These are phyloP conservation scores for Microthyrium microscopicum DNA, from an alignment of 2,329 filamentous ascomycete species.

Conservation along the genomic window DNA sequence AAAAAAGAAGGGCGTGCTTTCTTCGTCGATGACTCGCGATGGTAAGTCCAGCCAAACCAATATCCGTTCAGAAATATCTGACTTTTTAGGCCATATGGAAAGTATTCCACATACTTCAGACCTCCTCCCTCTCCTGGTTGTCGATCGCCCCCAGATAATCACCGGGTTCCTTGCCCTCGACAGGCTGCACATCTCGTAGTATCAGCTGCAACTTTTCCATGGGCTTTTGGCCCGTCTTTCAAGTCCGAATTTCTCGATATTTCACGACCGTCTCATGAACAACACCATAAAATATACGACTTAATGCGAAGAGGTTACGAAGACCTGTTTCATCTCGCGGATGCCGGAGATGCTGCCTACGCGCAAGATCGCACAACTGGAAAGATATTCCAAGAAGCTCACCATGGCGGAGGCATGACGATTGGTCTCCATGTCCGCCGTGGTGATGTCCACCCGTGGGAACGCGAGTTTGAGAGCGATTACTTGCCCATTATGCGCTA, in stretches of 20 bases:
- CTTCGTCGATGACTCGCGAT: constrained; percentile 71
- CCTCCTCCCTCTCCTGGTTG: constrained; percentile 49
- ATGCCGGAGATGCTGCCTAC: constrained; percentile 30
- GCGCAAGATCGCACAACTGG: constrained; percentile 39
- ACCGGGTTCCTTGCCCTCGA: constrained; percentile 66
- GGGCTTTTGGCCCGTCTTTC: constrained; percentile 46
- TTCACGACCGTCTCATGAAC: constrained; percentile 28
- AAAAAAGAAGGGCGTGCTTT: constrained; percentile 58
- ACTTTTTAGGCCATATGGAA: constrained; percentile 48
- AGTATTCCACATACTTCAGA: constrained; percentile 56
- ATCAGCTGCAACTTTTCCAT: constrained; percentile 48
- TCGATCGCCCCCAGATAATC: constrained; percentile 52
- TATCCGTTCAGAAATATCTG: constrained; percentile 1
- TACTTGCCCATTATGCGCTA: constrained; percentile 65
- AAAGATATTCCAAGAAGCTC: constrained; percentile 21
- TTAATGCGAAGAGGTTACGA: constrained; percentile 56
- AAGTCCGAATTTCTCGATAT: constrained; percentile 35
- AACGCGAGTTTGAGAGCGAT: constrained; percentile 58
- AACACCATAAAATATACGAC: constrained; percentile 45
- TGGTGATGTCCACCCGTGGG: constrained; percentile 61
- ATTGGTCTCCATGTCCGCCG: constrained; percentile 66
- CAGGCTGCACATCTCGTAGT: constrained; percentile 60
- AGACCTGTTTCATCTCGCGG: constrained; percentile 52
- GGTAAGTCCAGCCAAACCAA: constrained; percentile 24
- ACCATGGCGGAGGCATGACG: constrained; percentile 31